These are phyloP conservation scores for Aureobasidium sp. DNA, from an alignment of 2,329 filamentous ascomycete species.

Conservation along the genomic window DNA sequence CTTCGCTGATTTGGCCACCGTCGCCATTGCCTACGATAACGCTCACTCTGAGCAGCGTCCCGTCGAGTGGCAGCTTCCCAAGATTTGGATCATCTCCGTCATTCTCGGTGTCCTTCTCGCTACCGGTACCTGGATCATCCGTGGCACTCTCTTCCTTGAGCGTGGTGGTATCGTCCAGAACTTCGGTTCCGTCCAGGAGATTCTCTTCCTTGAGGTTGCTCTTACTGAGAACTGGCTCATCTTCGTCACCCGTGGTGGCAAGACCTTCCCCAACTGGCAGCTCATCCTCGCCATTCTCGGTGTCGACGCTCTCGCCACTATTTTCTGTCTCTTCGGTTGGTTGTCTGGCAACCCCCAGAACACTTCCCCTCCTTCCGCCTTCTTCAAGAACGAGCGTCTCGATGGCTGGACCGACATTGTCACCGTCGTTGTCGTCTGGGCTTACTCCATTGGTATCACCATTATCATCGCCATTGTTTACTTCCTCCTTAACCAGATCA, in stretches of 20 bases:
- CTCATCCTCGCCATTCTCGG: conserved; percentile 61
- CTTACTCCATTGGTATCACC: conserved; percentile 57
- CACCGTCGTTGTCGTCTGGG: conserved; percentile 57
- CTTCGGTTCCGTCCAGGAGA: conserved; percentile 65
- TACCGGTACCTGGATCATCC: conserved; percentile 63
- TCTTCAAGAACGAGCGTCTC: conserved; percentile 23
- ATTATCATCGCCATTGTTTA: conserved; percentile 60
- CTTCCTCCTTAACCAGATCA: conserved; percentile 51
- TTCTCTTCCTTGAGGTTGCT: conserved; percentile 47
- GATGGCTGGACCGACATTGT: conserved; percentile 51
- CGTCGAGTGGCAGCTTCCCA: conserved; percentile 72
- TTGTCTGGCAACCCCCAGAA: conserved; percentile 46
- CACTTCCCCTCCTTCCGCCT: conserved; percentile 32
- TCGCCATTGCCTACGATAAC: conserved; percentile 72
- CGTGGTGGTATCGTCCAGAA: conserved; percentile 64
- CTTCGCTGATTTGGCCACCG: conserved; percentile 73
- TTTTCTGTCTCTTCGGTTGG: conserved; percentile 72
- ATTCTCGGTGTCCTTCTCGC: conserved; percentile 61
- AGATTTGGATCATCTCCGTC: conserved; percentile 71
- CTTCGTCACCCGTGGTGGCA: conserved; percentile 50
- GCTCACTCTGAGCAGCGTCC: conserved; percentile 66
- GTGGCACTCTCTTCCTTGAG: conserved; percentile 61
- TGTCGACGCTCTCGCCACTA: conserved; percentile 62
- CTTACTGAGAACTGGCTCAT: conserved; percentile 48
- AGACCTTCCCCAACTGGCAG: conserved; percentile 69